Conservation (phyloP, 768 basidiomycete genomes). For the Lactarius indigo region DNA sequence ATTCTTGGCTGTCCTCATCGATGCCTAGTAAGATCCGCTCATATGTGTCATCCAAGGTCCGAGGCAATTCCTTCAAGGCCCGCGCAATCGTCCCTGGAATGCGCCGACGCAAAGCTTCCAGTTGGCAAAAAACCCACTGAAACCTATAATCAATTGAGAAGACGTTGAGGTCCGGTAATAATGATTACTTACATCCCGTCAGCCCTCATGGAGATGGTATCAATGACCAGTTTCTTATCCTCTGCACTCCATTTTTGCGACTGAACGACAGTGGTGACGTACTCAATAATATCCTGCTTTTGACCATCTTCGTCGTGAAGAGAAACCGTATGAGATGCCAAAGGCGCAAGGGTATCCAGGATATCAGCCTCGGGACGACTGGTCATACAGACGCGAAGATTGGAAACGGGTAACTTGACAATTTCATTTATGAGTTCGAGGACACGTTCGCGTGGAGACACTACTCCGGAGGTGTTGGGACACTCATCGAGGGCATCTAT, state of each 20-base stretch:
- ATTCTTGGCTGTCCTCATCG: background rate
- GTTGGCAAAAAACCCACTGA: background rate
- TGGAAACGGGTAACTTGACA: rapidly evolving
- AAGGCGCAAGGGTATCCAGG: background rate
- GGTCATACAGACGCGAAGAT: background rate
- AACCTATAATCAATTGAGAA: background rate
- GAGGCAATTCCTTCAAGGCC: background rate
- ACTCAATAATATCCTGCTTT: background rate
- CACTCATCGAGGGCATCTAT: slow-evolving; percentile 11
- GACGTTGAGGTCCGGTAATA: background rate
- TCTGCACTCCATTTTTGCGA: background rate
- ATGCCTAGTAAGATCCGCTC: background rate
- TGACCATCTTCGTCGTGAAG: background rate
- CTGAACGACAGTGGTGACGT: background rate
- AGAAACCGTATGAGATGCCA: background rate
- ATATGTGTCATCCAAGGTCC: background rate
- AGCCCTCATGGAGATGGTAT: background rate
- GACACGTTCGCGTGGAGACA: background rate
- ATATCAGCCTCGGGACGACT: slow-evolving; percentile 7
- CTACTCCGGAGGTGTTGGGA: background rate
- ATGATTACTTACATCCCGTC: background rate
- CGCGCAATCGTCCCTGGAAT: background rate
- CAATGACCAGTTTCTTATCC: background rate
- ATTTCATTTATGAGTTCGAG: background rate
- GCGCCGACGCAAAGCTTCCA: background rate